Conservation (phyloP, 1,284 basidiomycete genomes). For the Pseudozyma thailandica region DNA sequence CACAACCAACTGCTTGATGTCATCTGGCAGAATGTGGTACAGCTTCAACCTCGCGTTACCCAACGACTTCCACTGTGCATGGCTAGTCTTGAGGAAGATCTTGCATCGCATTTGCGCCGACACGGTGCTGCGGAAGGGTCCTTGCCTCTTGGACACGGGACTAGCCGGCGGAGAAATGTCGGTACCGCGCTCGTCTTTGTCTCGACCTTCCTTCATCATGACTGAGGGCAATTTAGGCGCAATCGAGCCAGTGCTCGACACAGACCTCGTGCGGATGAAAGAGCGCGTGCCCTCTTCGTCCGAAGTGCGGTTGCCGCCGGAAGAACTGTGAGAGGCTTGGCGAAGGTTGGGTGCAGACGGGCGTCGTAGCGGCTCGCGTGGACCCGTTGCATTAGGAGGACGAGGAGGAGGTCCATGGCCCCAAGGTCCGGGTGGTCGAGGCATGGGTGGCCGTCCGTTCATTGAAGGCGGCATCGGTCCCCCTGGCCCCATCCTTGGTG, state of each 20-base stretch:
- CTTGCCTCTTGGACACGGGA: conserved; percentile 30
- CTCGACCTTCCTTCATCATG: conserved; percentile 55
- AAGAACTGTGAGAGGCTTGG: conserved; percentile 36
- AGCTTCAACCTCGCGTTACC: conserved; percentile 88
- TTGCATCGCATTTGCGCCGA: conserved; percentile 98
- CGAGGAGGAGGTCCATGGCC: conserved; percentile 18
- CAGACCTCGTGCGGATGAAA: conserved; percentile 46
- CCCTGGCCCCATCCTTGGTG: conserved; percentile 10
- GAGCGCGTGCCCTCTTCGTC: conserved; percentile 34
- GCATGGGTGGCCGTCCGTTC: conserved; percentile 40
- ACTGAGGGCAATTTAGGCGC: conserved; percentile 56
- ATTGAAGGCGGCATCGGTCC: conserved; percentile 38
- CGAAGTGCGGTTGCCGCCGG: conserved; percentile 29
- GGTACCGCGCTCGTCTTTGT: conserved; percentile 26
- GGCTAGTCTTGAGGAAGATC: conserved; percentile 92
- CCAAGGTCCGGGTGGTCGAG: conserved; percentile 24
- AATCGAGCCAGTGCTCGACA: conserved; percentile 39
- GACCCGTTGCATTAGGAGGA: conserved; percentile 10
- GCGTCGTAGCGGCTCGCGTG: conserved; percentile 32
- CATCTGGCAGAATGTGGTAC: conserved; percentile 80
- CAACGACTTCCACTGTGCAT: conserved; percentile 95
- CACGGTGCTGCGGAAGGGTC: conserved; percentile 68
- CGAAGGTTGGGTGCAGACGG: conserved; percentile 61
- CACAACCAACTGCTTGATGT: conserved; percentile 95
- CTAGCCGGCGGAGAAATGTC: conserved; percentile 40